A percentile compares a stretch with the other conserved stretches of the same genome.
Conservation (phyloP, 2,329 filamentous ascomycete genomes). For the Colletotrichum spinosum region DNA sequence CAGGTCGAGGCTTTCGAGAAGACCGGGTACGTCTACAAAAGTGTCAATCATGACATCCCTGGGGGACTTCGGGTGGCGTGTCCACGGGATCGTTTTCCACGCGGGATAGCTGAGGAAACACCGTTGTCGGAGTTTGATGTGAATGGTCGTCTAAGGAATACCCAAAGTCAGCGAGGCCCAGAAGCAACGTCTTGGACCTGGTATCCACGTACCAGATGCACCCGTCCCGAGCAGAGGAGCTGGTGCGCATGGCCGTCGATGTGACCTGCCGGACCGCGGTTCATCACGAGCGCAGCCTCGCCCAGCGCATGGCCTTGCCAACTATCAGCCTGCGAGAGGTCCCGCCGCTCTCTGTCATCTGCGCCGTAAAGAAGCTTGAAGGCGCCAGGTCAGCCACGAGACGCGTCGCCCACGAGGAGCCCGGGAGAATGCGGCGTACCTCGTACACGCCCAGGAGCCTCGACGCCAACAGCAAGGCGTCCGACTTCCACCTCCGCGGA, state of each 20-base stretch:
- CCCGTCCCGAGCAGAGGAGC: conserved; percentile 40
- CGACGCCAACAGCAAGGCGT: conserved; percentile 31
- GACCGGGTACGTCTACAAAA: conserved; percentile 44
- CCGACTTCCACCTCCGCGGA: conserved; percentile 28
- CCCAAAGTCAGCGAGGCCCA: neutral
- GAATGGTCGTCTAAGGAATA: conserved; percentile 8
- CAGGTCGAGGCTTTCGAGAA: conserved; percentile 44
- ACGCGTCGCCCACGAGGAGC: neutral
- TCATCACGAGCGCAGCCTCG: conserved; percentile 33
- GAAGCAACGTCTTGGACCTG: neutral
- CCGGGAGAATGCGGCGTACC: conserved; percentile 12
- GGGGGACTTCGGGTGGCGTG: conserved; percentile 42
- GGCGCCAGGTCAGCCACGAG: neutral
- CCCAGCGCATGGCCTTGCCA: conserved; percentile 38
- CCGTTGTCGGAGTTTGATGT: conserved; percentile 39
- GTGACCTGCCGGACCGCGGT: conserved; percentile 23
- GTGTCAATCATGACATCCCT: conserved; percentile 47
- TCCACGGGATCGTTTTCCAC: conserved; percentile 49
- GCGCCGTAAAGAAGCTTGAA: conserved; percentile 37
- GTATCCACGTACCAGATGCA: conserved; percentile 38
- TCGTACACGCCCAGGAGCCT: conserved; percentile 40
- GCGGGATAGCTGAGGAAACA: conserved; percentile 43
- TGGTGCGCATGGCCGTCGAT: conserved; percentile 37
- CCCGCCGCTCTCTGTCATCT: conserved; percentile 32
- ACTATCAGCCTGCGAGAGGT: conserved; percentile 35